phyloP scores from a whole-genome alignment of 2,329 filamentous ascomycete species.

The Lachnellula arida region DNA sequence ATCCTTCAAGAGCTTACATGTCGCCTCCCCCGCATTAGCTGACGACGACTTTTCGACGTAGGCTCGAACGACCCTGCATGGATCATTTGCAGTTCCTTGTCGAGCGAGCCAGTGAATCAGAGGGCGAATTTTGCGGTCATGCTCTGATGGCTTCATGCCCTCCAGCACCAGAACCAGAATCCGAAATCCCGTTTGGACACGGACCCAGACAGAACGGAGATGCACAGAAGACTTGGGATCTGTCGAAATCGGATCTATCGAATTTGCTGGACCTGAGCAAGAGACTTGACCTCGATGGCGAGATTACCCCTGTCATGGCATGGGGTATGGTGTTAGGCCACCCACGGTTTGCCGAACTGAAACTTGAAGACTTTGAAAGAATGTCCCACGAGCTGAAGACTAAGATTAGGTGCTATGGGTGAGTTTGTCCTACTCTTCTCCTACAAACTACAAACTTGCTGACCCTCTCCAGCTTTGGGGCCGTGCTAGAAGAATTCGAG shows the following conservation, averaged over 20 bases:
- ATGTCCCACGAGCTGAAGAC: constrained; percentile 69
- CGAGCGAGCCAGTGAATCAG: constrained; percentile 52
- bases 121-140: constrained; percentile 75
- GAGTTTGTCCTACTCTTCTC: constrained; percentile 36
- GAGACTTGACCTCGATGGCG: constrained; percentile 76
- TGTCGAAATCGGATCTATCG: constrained; percentile 69
- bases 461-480: constrained; percentile 51
- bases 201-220: constrained; percentile 13
- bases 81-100: constrained; percentile 80
- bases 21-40: constrained; percentile 58
- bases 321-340: constrained; percentile 78
- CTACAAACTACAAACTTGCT: constrained; percentile 11
- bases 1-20: constrained; percentile 59
- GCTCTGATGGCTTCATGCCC: constrained; percentile 91
- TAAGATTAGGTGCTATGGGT: constrained; percentile 93
- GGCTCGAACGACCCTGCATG: constrained; percentile 93
- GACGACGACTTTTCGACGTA: constrained; percentile 36
- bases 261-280: constrained; percentile 82
- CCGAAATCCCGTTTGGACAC: constrained; percentile 50
- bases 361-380: constrained; percentile 61
- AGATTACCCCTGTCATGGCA: constrained; percentile 94
- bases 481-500: constrained; percentile 65
- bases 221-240: constrained; percentile 65
- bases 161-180: constrained; percentile 44
- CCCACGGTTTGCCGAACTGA: constrained; percentile 62